Evolutionary conservation across 2,329 filamentous ascomycete species (phyloP).

Genomic region (Alternaria alternata): DNA sequence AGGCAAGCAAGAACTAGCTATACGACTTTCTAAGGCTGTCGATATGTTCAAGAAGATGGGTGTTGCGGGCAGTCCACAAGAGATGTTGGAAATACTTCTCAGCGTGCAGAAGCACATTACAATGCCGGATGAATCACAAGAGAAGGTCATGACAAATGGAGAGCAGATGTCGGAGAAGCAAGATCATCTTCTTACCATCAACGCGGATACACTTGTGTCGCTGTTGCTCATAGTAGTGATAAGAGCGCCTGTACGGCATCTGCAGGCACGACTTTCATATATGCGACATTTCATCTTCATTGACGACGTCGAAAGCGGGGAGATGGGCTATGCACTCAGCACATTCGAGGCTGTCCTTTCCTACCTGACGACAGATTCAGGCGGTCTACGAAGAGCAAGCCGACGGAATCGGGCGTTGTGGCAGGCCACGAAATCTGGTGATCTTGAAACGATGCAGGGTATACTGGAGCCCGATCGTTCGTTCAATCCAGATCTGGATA

Average conservation of each 20-base stretch:
- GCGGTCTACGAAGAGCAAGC: constrained; percentile 82
- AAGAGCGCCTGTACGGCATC: constrained; percentile 82
- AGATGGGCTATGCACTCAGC: constrained; percentile 94
- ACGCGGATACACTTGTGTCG: constrained; percentile 93
- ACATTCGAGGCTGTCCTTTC: constrained; percentile 94
- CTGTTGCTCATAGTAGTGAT: constrained; percentile 92
- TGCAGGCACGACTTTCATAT: constrained; percentile 89
- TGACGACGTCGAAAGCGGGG: constrained; percentile 94
- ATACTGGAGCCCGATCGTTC: constrained; percentile 76
- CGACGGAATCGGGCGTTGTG: constrained; percentile 85
- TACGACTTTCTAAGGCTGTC: constrained; percentile 78
- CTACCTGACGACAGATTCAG: constrained; percentile 85
- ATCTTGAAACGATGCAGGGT: constrained; percentile 75
- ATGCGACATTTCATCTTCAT: constrained; percentile 98
- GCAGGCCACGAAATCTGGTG: constrained; percentile 83
- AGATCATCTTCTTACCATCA: constrained; percentile 68
- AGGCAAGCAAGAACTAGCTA: constrained; percentile 82
- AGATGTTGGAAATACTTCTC: constrained; percentile 84
- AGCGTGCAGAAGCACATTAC: constrained; percentile 86
- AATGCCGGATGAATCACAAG: constrained; percentile 55
- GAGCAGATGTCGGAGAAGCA: constrained; percentile 59
- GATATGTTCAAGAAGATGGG: constrained; percentile 89
- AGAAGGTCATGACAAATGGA: constrained; percentile 29
- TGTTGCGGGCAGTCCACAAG: constrained; percentile 79
- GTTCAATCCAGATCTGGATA: constrained; percentile 44